Base-by-base conservation (phyloP, 495 filamentous ascomycete genomes). In the Penicillium parvum region DNA sequence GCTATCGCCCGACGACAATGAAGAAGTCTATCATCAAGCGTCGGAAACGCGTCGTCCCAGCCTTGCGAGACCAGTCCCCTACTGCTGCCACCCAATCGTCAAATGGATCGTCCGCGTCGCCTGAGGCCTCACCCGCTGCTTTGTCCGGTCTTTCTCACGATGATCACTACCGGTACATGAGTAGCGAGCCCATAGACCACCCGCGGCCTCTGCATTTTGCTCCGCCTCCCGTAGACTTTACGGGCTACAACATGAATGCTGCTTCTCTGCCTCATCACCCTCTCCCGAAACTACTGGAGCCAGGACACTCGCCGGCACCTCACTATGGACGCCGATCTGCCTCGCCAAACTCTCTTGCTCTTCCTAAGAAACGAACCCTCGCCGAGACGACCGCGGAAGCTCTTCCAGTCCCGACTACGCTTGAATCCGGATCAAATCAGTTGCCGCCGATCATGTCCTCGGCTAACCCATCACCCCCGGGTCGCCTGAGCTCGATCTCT, bases 11-110 rank as follows among this genome's bases (percentile, higher is more conserved):
- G 5, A 85, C 89, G 9, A 85, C 85, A 1, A 97, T 98, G 94
- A 98, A 98, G 65, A 97, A 96, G 66, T 84, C 85, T 0, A 82
- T 92, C 38, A 98, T 98, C 62, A 97, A 97, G 66, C 80, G 92
- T 29, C 82, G 92, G 45, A 98, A 97, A 69, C 84, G 92, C 14
- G 90, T 98, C 11, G 88, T 98, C 29, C 91, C 92, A 14, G 89
- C 86, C 12, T 64, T 77, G 32, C 77, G 83, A 47, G 83, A 79
- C 43, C 61, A 71, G 27, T 70, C 68, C 29, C 63, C 67, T 27
- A 67, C 69, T 10, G 65, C 50, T 10, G 55, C 61, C 11, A 68
- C 67, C 12, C 66, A 70, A n/a, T 72, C 69, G 5, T 71, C 69
- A 4, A 64, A 67, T 28, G 67, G 65, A 8, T 71, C 69, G 15